phyloP scores from a whole-genome alignment of 306 rosid genomes.

The Quercus aquifolioides region DNA sequence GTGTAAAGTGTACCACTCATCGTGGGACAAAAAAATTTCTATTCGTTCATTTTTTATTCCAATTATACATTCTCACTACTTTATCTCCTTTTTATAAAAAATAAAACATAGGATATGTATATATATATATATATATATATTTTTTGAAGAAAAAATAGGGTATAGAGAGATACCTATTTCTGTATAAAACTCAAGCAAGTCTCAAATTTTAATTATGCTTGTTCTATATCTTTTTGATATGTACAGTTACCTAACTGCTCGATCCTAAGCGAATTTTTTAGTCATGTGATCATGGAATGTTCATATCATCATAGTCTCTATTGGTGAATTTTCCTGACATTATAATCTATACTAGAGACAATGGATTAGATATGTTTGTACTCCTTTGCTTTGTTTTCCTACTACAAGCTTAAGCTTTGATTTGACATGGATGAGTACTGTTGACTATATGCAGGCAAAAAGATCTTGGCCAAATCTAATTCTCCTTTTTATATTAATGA shows the following conservation, averaged over 20 bases:
- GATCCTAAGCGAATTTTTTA: neutral
- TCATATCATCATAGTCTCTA: neutral
- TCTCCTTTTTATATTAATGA: neutral
- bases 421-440: slow-evolving; percentile 11
- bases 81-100: too few relatives aligned
- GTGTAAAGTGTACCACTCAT: too few relatives aligned
- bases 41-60: neutral
- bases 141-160: neutral
- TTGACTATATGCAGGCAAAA: neutral
- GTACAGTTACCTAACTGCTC: neutral
- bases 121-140: too few relatives aligned
- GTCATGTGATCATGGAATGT: neutral
- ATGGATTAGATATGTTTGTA: neutral
- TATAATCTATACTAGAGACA: neutral
- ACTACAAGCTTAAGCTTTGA: neutral
- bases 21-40: too few relatives aligned
- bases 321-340: neutral
- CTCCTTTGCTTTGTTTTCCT: neutral
- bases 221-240: neutral
- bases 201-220: too few relatives aligned
- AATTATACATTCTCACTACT: neutral
- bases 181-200: neutral
- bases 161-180: neutral
- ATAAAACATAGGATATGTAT: too few relatives aligned
- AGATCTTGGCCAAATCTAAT: neutral